phyloP scores from a whole-genome alignment of 78 protist genomes.

The Diacronema lutheri region DNA sequence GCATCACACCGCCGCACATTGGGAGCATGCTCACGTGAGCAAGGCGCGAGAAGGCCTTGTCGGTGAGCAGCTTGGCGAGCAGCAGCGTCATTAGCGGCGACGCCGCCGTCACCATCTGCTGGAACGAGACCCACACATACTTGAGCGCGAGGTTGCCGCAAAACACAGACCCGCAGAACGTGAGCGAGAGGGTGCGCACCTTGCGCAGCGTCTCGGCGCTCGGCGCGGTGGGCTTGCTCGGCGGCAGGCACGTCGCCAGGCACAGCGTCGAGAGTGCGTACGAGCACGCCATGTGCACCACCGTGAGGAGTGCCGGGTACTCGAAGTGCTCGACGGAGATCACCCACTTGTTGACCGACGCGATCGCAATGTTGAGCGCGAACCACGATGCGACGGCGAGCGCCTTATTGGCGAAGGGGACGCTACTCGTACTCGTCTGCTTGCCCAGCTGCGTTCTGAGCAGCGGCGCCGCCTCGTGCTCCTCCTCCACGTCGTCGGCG shows the following conservation, averaged over 20 bases:
- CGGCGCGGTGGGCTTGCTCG: no score
- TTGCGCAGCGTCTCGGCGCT: background rate
- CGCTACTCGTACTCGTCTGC: no score
- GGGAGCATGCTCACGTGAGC: background rate
- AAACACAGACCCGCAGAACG: background rate
- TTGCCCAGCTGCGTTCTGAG: no score
- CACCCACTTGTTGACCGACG: background rate
- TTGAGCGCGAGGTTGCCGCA: background rate
- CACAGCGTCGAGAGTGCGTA: background rate
- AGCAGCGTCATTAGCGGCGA: background rate
- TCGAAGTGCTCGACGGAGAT: background rate
- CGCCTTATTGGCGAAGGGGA: no score
- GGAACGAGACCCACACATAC: background rate
- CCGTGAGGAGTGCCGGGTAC: background rate
- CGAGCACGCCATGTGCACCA: background rate
- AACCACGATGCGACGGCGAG: no score
- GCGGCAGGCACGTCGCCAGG: background rate
- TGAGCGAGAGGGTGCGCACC: background rate
- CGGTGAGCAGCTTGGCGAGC: background rate
- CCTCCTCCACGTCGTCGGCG: no score
- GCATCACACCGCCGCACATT: slow-evolving; percentile 19
- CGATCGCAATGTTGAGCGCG: background rate
- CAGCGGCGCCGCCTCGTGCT: no score
- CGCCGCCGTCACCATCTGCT: slow-evolving; percentile 14
- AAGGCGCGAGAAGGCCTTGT: background rate